These are phyloP conservation scores for Aspergillus nanangensis DNA, from an alignment of 495 filamentous ascomycete species.

Conservation along the genomic window DNA sequence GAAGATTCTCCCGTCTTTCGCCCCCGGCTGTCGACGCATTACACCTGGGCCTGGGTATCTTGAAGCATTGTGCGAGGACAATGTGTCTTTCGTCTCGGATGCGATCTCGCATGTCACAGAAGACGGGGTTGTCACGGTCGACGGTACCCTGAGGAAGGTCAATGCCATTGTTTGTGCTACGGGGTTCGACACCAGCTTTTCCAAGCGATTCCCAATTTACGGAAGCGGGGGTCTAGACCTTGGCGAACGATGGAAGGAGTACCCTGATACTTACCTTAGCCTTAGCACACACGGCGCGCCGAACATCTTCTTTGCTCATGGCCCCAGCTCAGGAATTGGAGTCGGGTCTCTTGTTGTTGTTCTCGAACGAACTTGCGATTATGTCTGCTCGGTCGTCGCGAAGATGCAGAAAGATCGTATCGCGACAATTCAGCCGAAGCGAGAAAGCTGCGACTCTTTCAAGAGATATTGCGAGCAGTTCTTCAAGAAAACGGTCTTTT, in stretches of 20 bases:
- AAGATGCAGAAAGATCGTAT: not conserved
- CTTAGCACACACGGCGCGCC: not conserved
- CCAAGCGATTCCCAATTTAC: not conserved
- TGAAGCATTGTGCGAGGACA: not conserved
- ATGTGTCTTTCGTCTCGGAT: not conserved
- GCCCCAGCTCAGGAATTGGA: not conserved
- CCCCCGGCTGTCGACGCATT: not conserved
- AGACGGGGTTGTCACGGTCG: not conserved
- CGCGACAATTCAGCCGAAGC: not conserved
- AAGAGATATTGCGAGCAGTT: not conserved
- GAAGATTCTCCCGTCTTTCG: not conserved
- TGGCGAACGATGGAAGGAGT: not conserved
- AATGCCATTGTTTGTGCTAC: conserved; percentile 2
- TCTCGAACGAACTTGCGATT: not conserved
- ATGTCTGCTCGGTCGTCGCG: not conserved
- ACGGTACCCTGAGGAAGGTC: not conserved
- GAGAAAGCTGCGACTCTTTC: not conserved
- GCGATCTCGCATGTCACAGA: not conserved
- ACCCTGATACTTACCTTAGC: not conserved
- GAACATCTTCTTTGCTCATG: not conserved
- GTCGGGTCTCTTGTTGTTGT: not conserved
- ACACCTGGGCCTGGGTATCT: not conserved
- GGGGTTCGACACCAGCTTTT: not conserved
- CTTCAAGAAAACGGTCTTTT: not conserved
- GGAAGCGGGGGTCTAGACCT: not conserved